Conservation (phyloP, 179 eudicot species). For the Heliamphora ciliata region DNA sequence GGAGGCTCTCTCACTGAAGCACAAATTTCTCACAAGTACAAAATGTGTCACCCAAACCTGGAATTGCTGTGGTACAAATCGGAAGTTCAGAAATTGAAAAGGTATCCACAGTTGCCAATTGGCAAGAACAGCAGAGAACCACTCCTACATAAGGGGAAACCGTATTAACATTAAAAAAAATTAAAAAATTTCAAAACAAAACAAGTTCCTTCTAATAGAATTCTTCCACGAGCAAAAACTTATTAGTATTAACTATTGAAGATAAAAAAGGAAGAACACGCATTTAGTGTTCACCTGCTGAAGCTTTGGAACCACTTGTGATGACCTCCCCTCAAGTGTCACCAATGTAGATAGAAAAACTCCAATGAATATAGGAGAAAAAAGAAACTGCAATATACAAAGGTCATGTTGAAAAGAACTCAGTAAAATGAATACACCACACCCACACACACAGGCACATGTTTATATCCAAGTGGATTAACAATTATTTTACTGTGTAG, state of each 20-base stretch:
- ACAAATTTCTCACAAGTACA: neutral
- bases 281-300: slow-evolving; percentile 44
- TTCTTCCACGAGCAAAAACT: neutral
- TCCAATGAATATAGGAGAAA: slow-evolving; percentile 74
- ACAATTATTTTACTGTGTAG: neutral
- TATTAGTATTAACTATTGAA: neutral
- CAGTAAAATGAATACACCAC: neutral
- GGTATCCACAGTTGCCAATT: slow-evolving; percentile 96
- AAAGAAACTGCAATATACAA: slow-evolving; percentile 55
- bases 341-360: slow-evolving; percentile 59
- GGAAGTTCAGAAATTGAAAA: slow-evolving; percentile 88
- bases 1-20: neutral
- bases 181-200: neutral
- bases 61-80: slow-evolving; percentile 84
- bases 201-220: slow-evolving; percentile 1
- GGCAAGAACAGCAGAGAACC: slow-evolving; percentile 77
- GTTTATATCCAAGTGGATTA: neutral
- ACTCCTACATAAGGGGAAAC: slow-evolving; percentile 43
- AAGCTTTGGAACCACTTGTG: slow-evolving; percentile 76
- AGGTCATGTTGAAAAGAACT: neutral
- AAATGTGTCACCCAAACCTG: slow-evolving; percentile 42
- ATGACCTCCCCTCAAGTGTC: slow-evolving; percentile 73
- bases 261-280: neutral
- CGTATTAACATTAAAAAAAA: neutral
- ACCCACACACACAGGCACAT: no score